These are phyloP conservation scores for Cladorrhinum sp. DNA, from an alignment of 2,329 filamentous ascomycete genomes.

Conservation along the genomic window DNA sequence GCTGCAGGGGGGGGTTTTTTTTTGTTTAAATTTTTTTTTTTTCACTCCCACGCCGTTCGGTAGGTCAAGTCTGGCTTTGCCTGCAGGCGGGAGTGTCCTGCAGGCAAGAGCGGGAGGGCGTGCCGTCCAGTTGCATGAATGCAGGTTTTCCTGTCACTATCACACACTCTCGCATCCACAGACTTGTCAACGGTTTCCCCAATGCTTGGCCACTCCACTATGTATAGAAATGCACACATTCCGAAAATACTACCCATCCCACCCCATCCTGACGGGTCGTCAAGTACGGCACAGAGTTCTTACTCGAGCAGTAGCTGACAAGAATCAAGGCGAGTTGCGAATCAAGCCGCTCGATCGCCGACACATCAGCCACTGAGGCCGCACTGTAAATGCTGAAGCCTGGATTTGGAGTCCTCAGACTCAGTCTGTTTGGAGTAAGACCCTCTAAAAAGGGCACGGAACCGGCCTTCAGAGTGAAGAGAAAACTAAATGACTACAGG, in stretches of 20 bases:
- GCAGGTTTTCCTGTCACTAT: not conserved
- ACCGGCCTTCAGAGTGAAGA: not conserved
- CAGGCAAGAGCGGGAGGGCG: conserved; percentile 24
- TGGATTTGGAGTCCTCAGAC: not conserved
- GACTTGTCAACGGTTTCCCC: not conserved
- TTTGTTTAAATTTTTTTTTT: not conserved
- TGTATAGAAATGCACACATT: not conserved
- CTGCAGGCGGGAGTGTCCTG: conserved; percentile 13
- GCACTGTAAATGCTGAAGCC: not conserved
- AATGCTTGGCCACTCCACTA: not conserved
- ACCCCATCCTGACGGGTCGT: not conserved
- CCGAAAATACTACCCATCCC: not conserved
- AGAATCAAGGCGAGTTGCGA: not conserved
- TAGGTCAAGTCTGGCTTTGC: not conserved
- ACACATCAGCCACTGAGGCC: not conserved
- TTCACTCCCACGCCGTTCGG: not conserved
- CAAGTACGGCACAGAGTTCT: not conserved
- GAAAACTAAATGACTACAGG: not conserved
- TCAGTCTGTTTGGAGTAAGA: not conserved
- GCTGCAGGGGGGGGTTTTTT: too few species aligned
- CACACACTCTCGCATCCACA: not conserved
- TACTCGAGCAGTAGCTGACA: not conserved
- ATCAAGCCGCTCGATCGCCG: not conserved
- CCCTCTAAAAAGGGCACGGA: not conserved
- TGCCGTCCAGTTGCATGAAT: conserved; percentile 10